Evolutionary conservation across 805 yeast genomes (phyloP).

Genomic region (Ogataea populi-albae): DNA sequence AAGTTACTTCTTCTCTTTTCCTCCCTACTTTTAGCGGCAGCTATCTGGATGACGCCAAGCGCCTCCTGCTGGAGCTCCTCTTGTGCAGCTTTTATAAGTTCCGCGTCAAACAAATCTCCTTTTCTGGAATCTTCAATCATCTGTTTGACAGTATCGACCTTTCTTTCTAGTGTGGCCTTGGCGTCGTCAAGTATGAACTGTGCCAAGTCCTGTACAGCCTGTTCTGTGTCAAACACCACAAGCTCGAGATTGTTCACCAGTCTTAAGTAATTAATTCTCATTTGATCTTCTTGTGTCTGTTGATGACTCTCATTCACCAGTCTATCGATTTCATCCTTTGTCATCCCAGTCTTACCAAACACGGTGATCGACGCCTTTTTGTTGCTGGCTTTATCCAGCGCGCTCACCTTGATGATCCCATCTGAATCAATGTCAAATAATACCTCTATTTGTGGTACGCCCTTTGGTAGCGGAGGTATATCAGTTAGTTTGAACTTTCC

Average conservation of each 20-base stretch:
- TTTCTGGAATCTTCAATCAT: constrained; percentile 31
- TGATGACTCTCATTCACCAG: constrained; percentile 91
- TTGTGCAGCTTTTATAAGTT: constrained; percentile 33
- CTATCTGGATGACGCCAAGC: constrained; percentile 25
- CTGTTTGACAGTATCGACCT: constrained; percentile 24
- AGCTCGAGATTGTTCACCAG: constrained; percentile 60
- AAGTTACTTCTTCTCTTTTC: not conserved
- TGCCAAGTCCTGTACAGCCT: constrained; percentile 28
- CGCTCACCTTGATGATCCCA: constrained; percentile 94
- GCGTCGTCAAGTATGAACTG: constrained; percentile 19
- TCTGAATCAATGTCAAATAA: constrained; percentile 94
- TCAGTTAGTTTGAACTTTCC: constrained; percentile 92
- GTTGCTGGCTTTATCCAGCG: constrained; percentile 89
- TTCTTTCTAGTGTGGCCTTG: constrained; percentile 14
- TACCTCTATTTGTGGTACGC: constrained; percentile 88
- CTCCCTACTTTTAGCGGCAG: constrained; percentile 25
- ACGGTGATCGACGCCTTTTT: constrained; percentile 94
- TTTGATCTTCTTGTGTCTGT: constrained; percentile 73
- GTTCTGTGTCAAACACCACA: constrained; percentile 35
- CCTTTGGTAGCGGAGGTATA: constrained; percentile 87
- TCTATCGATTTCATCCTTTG: constrained; percentile 85
- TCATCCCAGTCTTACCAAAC: constrained; percentile 92
- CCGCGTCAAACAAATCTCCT: constrained; percentile 29
- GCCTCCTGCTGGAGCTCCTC: constrained; percentile 34
- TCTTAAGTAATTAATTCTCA: constrained; percentile 52